phyloP scores from a whole-genome alignment of 345 rosid genomes.

The Camelina neglecta region DNA sequence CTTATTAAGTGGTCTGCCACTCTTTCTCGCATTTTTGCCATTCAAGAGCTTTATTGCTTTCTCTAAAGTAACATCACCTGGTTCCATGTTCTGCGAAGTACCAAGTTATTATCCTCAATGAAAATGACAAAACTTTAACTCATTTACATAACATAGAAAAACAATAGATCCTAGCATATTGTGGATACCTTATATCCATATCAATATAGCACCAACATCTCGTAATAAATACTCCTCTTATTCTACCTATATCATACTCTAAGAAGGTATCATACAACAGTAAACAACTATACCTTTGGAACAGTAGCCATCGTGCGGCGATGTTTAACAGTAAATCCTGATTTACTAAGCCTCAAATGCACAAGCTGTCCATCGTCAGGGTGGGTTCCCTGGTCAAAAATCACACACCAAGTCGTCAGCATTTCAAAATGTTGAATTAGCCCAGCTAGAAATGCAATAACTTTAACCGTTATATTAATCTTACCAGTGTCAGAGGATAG shows the following conservation, averaged over 20 bases:
- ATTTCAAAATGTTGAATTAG: slow-evolving; percentile 26
- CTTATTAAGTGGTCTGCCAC: slow-evolving; percentile 68
- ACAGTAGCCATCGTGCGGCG: slow-evolving; percentile 76
- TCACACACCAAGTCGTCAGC: slow-evolving; percentile 27
- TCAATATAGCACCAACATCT: slow-evolving; percentile 17
- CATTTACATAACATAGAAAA: slow-evolving; percentile 13
- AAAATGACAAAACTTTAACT: slow-evolving; percentile 22
- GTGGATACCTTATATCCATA: slow-evolving; percentile 11
- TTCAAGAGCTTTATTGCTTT: slow-evolving; percentile 76
- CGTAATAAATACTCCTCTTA: slow-evolving; percentile 14
- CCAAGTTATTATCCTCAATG: slow-evolving; percentile 22
- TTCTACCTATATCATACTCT: slow-evolving; percentile 23
- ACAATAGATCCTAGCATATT: slow-evolving; percentile 18
- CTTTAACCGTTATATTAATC: slow-evolving; percentile 30
- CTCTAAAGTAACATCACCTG: slow-evolving; percentile 66
- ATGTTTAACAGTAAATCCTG: slow-evolving; percentile 72
- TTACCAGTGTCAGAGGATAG: slow-evolving; percentile 82
- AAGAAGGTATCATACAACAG: slow-evolving; percentile 13
- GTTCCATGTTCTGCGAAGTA: slow-evolving; percentile 65
- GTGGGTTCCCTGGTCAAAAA: slow-evolving; percentile 70
- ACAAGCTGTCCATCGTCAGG: slow-evolving; percentile 87
- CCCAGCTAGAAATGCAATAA: slow-evolving; percentile 26
- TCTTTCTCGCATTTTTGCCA: slow-evolving; percentile 56
- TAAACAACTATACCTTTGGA: slow-evolving; percentile 69
- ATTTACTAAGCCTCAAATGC: slow-evolving; percentile 63